These are phyloP conservation scores for Candida corydali DNA, from an alignment of 805 yeast genomes.

Conservation along the genomic window DNA sequence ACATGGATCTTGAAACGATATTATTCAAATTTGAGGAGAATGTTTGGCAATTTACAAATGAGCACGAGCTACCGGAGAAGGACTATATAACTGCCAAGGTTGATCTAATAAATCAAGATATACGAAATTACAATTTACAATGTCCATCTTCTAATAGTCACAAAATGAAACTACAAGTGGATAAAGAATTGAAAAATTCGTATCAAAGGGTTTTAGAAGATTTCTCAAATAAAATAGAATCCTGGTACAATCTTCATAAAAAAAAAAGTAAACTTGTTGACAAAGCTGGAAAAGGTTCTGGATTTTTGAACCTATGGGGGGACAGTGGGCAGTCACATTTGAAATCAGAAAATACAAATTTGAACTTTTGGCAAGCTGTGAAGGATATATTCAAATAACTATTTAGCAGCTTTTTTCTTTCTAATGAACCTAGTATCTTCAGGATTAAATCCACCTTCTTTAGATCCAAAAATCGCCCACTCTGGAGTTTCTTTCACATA, in stretches of 20 bases:
- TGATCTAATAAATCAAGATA: slow-evolving; percentile 17
- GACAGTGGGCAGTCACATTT: slow-evolving; percentile 12
- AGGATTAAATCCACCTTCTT: slow-evolving; percentile 86
- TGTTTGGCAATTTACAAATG: slow-evolving; percentile 1
- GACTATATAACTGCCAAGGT: slow-evolving; percentile 21
- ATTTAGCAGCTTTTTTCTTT: slow-evolving; percentile 22
- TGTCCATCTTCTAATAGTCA: slow-evolving; percentile 35
- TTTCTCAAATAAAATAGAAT: slow-evolving; percentile 12
- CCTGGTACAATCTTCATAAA: slow-evolving; percentile 15
- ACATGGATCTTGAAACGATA: slow-evolving; percentile 5
- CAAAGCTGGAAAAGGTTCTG: slow-evolving; percentile 2
- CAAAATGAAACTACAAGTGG: slow-evolving; percentile 30
- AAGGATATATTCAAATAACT: slow-evolving; percentile 20
- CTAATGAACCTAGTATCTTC: slow-evolving; percentile 68
- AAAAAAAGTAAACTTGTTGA: background rate
- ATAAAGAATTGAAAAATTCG: slow-evolving; percentile 20
- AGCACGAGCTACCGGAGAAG: slow-evolving; percentile 1
- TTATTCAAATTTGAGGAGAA: slow-evolving; percentile 5
- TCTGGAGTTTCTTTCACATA: slow-evolving; percentile 77
- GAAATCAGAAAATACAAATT: slow-evolving; percentile 13
- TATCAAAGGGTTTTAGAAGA: slow-evolving; percentile 13
- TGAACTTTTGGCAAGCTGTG: slow-evolving; percentile 27
- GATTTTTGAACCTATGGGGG: slow-evolving; percentile 10
- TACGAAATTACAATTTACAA: slow-evolving; percentile 36
- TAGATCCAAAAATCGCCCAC: slow-evolving; percentile 89